phyloP scores from a whole-genome alignment of 1,284 basidiomycete genomes.

The Trametes versicolor region DNA sequence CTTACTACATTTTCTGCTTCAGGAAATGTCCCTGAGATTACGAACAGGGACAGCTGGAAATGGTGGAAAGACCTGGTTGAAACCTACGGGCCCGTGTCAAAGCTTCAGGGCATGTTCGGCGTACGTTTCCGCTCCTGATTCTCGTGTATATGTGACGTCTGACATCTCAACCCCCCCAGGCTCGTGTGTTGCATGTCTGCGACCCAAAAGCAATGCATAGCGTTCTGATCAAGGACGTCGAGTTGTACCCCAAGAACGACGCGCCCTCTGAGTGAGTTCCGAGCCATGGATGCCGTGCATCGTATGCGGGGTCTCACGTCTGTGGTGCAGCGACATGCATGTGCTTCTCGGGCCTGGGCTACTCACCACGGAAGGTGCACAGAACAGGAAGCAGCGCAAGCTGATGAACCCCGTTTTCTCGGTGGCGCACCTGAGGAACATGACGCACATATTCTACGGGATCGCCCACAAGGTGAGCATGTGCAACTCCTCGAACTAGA shows the following conservation, averaged over 20 bases:
- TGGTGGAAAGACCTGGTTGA: constrained; percentile 23
- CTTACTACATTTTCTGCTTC: not conserved
- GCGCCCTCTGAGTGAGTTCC: not conserved
- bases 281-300: constrained; percentile 44
- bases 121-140: not conserved
- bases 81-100: constrained; percentile 35
- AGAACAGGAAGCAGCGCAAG: constrained; percentile 31
- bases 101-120: constrained; percentile 20
- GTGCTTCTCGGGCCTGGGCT: constrained; percentile 25
- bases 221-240: constrained; percentile 50
- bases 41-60: constrained; percentile 26
- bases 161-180: not conserved
- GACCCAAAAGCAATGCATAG: constrained; percentile 50
- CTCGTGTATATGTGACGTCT: not conserved
- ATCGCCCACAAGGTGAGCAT: constrained; percentile 22
- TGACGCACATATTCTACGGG: constrained; percentile 26
- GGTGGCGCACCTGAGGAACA: constrained; percentile 23
- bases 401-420: constrained; percentile 34
- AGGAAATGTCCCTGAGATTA: constrained; percentile 29
- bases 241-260: constrained; percentile 16
- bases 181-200: constrained; percentile 25
- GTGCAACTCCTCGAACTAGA: not conserved
- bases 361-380: constrained; percentile 18
- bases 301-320: constrained; percentile 53
- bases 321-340: constrained; percentile 12